Base-by-base conservation (phyloP, 495 filamentous ascomycete species). In the Sordaria brevicollis region DNA sequence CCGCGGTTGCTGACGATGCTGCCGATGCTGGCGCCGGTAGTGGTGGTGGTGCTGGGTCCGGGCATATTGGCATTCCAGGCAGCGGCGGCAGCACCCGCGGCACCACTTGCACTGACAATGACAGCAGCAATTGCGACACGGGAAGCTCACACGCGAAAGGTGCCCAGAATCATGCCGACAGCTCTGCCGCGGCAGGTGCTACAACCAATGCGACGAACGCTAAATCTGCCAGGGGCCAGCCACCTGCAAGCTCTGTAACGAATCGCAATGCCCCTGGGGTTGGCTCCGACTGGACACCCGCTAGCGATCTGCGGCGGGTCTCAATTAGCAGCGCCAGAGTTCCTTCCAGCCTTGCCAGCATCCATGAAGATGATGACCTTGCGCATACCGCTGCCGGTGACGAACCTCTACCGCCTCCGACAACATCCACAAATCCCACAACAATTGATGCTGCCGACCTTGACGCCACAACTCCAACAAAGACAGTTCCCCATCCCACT, bases 391-490 rank as follows among this genome's bases (percentile, higher is more conserved):
- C 49, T 62, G 49, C 49, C 25, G 49, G 49, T 62, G 13, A 62
- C 49, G 49, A 38, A 70, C 17, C 70, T 37, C 33, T 73, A 65
- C 57, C 67, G 68, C 70, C 70, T 68, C 54, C 19, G 39, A 29
- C n/a, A 31, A 17, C 62, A 49, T 54, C 70, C 57, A 33, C 15
- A 21, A 4, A 8, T 36, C 8, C 25, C 65, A 35, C 34, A 29
- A 9, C 17, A 31, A 31, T n/a, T 8, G 65, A 33, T 36, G 41
- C 37, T n/a, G 19, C 19, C 13, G 4, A 6, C 21, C 43, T 43
- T 66, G 70, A 57, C 35, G 49, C 39, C 39, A 33, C 68, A 43
- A 38, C n/a, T 38, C 19, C 68, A 41, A 71, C 70, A 10, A 68
- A 36, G 36, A 41, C 66, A 38, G 67, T 38, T 17, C 35, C 66